Conservation (phyloP, 169 alveolate species). For the Eimeria maxima region DNA sequence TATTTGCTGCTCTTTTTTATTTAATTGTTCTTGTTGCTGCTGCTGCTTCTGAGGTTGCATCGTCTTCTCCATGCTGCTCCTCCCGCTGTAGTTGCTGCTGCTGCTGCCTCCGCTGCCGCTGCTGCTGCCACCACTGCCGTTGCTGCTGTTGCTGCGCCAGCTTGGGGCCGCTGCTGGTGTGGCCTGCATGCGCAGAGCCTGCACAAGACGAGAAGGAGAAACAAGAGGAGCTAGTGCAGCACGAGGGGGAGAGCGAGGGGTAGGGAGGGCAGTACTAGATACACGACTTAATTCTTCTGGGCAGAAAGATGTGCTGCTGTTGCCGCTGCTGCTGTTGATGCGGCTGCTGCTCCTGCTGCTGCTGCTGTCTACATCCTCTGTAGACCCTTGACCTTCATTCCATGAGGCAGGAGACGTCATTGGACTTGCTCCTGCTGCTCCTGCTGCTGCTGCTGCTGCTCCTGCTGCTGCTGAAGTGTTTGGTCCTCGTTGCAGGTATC, state of each 20-base stretch:
- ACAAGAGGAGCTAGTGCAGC: conserved; percentile 42
- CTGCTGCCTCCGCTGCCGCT: not conserved
- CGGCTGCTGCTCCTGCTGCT: not conserved
- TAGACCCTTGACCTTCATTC: not conserved
- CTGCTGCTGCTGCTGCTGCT: not conserved
- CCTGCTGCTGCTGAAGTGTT: too few relatives aligned
- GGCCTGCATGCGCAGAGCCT: conserved; percentile 42
- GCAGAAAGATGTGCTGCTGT: not conserved
- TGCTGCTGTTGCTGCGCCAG: conserved; percentile 2
- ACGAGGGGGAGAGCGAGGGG: conserved; percentile 23
- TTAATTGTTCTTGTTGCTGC: not conserved
- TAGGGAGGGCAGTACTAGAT: conserved; percentile 13
- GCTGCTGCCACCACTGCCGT: not conserved
- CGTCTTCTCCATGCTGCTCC: not conserved
- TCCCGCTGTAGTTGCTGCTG: too few relatives aligned
- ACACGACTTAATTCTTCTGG: not conserved
- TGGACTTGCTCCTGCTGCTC: not conserved
- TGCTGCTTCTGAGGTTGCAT: not conserved
- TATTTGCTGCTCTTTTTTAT: not conserved
- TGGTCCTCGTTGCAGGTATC: not conserved
- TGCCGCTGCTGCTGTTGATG: too few relatives aligned
- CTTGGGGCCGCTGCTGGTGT: not conserved
- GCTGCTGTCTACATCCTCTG: not conserved
- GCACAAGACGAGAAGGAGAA: conserved; percentile 30
- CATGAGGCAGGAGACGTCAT: not conserved